Evolutionary conservation across 2,329 filamentous ascomycete genomes (phyloP), one percentile per base, ranked within the genome.

Genomic region (Xylaria multiplex): DNA sequence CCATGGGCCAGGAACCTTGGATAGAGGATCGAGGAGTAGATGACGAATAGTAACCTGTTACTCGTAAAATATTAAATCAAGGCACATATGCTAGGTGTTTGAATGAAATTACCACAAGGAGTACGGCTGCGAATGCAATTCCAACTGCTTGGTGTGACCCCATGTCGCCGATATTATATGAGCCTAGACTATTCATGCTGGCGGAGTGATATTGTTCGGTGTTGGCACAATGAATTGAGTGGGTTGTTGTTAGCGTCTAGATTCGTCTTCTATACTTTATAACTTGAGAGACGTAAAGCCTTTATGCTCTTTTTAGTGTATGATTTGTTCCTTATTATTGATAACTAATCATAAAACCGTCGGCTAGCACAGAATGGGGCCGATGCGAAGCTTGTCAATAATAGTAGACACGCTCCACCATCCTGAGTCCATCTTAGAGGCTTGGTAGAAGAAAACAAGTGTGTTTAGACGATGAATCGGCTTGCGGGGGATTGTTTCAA

Each of bases 1-100:
- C 74, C 73, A 75, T 55, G 62, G 62, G 14, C 62, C 62, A n/a
- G 62, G 62, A 16, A 64, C 32, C 16, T 59, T 69, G 14, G 70
- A 68, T 8, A 75, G 27, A 16, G 71, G 70, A n/a, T 59, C 70
- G 52, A 65, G 61, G 43, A 55, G 27, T 37, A 55, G 45, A 24
- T 24, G 62, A 8, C 58, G 49, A 35, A 56, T 32, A 13, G 56
- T 45, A 8, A 48, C 3, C 56, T 65, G 30, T 45, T 43, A 22
- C 11, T 24, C 2, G n/a, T 27, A 14, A 32, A 6, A n/a, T 13
- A n/a, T 7, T n/a, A 2, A n/a, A 13, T 16, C 5, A 49, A 11
- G 14, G 46, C 14, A 9, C 2, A n/a, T 35, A 4, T 24, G 16
- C 27, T 9, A 9, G 24, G 11, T 6, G 13, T n/a, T 16, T 6